Evolutionary conservation across 495 filamentous ascomycete species (phyloP).

Genomic region (Mycothermus thermophilus): DNA sequence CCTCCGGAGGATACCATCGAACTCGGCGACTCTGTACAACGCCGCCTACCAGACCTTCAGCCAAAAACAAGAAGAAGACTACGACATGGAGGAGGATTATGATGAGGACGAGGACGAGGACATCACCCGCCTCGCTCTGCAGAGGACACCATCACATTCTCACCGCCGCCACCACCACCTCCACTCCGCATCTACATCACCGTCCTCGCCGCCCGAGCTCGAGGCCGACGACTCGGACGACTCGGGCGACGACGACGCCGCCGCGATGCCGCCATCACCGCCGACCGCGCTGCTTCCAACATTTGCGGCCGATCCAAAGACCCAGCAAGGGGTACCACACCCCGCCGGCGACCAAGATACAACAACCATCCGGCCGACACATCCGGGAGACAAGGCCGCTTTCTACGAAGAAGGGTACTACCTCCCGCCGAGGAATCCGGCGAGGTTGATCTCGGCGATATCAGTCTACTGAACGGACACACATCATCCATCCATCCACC

Average conservation of each 20-base stretch:
- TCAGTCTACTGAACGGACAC: slow-evolving; percentile 29
- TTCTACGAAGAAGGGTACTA: slow-evolving; percentile 52
- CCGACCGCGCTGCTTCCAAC: slow-evolving; percentile 48
- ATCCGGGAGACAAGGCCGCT: slow-evolving; percentile 28
- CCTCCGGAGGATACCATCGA: slow-evolving; percentile 32
- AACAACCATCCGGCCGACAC: slow-evolving; percentile 13
- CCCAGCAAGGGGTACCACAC: slow-evolving; percentile 14
- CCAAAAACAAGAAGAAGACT: too few species aligned
- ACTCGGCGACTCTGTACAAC: slow-evolving; percentile 9
- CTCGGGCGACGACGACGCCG: slow-evolving; percentile 50
- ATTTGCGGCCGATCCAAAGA: slow-evolving; percentile 52
- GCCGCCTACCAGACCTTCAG: slow-evolving; percentile 2
- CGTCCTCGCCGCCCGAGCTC: slow-evolving; percentile 47
- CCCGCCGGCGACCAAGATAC: slow-evolving; percentile 4
- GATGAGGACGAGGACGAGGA: slow-evolving; percentile 56
- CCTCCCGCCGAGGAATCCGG: slow-evolving; percentile 35
- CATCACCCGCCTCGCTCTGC: slow-evolving; percentile 54
- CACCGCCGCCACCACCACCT: slow-evolving; percentile 27
- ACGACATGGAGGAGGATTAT: slow-evolving; percentile 16
- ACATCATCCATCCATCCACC: slow-evolving; percentile 1
- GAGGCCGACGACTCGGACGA: slow-evolving; percentile 49
- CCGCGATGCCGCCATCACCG: slow-evolving; percentile 85
- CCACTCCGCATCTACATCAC: slow-evolving; percentile 40
- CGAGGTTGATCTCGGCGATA: slow-evolving; percentile 33
- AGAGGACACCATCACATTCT: slow-evolving; percentile 58